A percentile compares a stretch with the other conserved stretches of the same genome.
Conservation (phyloP, 2,329 filamentous ascomycete species). For the Setomelanomma holmii region DNA sequence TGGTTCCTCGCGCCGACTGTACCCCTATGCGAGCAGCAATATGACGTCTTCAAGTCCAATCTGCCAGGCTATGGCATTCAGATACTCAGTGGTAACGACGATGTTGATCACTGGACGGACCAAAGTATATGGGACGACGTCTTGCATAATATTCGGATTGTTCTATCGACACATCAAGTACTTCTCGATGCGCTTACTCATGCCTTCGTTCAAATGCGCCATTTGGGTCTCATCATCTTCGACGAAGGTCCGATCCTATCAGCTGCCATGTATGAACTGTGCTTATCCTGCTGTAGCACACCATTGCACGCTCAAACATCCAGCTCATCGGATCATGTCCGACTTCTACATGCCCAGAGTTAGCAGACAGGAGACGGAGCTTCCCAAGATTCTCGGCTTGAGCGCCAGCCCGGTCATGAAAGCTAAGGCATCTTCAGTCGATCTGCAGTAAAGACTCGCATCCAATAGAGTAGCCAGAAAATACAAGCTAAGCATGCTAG, state of each 20-base stretch:
- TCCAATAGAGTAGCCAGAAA: too few species aligned
- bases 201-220: constrained; percentile 71
- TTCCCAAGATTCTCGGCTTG: constrained; percentile 76
- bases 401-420: constrained; percentile 80
- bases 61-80: constrained; percentile 62
- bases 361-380: not conserved
- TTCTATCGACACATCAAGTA: constrained; percentile 79
- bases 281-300: constrained; percentile 64
- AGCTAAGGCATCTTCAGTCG: constrained; percentile 57
- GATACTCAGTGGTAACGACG: constrained; percentile 71
- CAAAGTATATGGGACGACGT: constrained; percentile 71
- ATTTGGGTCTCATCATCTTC: constrained; percentile 74
- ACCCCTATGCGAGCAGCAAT: constrained; percentile 55
- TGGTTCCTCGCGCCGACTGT: constrained; percentile 58
- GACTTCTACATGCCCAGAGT: constrained; percentile 69
- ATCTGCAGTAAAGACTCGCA: constrained; percentile 59
- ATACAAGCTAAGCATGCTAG: constrained; percentile 42
- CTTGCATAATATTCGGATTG: constrained; percentile 69
- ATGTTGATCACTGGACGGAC: constrained; percentile 75
- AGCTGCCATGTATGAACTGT: not conserved
- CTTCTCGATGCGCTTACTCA: constrained; percentile 76
- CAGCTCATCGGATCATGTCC: constrained; percentile 75
- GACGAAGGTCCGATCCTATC: constrained; percentile 69
- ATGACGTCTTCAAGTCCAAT: constrained; percentile 41
- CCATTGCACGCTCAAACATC: constrained; percentile 70